These are phyloP conservation scores for Pyricularia grisea DNA, from an alignment of 2,329 filamentous ascomycete species.

Conservation along the genomic window DNA sequence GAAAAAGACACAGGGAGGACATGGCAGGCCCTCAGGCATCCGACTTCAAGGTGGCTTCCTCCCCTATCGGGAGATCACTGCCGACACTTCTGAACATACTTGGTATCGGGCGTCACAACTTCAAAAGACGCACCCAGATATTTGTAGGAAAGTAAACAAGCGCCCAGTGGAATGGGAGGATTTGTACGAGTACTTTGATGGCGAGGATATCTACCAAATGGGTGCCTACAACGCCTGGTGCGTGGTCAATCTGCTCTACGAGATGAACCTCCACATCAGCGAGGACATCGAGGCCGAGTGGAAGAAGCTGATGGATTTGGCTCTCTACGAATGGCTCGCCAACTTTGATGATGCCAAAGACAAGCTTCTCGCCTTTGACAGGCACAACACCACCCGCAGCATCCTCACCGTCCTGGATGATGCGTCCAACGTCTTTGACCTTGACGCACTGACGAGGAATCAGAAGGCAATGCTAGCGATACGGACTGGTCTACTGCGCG, in stretches of 20 bases:
- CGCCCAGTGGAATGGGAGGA: slow-evolving; percentile 16
- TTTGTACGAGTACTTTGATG: slow-evolving; percentile 38
- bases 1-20: background rate
- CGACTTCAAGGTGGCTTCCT: background rate
- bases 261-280: slow-evolving; percentile 13
- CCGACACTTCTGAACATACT: background rate
- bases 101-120: slow-evolving; percentile 13
- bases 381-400: slow-evolving; percentile 12
- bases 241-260: slow-evolving; percentile 28
- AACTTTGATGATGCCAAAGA: slow-evolving; percentile 17
- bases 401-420: background rate
- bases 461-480: background rate
- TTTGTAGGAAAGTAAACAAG: slow-evolving; percentile 17
- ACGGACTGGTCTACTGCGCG: background rate
- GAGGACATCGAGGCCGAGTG: slow-evolving; percentile 10
- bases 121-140: slow-evolving; percentile 11
- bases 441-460: background rate
- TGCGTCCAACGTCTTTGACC: background rate
- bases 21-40: background rate
- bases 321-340: slow-evolving; percentile 25
- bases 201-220: slow-evolving; percentile 33
- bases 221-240: slow-evolving; percentile 40
- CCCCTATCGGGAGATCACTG: background rate
- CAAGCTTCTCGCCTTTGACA: slow-evolving; percentile 19
- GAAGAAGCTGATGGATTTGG: slow-evolving; percentile 15